A percentile compares a stretch with the other conserved stretches of the same genome.
Conservation (phyloP, 2,329 filamentous ascomycete genomes). For the Hawksworthiomyces lignivorus region DNA sequence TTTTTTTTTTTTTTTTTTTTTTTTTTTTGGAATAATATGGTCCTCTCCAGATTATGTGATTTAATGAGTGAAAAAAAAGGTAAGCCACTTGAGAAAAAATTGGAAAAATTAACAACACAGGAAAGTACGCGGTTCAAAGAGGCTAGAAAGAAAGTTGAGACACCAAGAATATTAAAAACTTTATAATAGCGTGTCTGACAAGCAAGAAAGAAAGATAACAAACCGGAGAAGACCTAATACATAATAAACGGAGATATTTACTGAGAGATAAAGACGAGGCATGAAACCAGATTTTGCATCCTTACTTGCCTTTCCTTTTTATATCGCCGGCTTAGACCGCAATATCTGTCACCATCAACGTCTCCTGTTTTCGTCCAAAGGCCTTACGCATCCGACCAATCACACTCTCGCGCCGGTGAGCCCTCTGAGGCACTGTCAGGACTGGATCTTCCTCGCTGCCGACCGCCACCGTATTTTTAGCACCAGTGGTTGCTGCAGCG, state of each 20-base stretch:
- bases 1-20: background rate
- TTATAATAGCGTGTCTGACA: no score
- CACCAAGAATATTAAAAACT: no score
- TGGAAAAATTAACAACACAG: no score
- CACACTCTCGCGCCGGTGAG: slow-evolving; percentile 6
- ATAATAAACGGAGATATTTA: no score
- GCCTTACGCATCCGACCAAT: slow-evolving; percentile 9
- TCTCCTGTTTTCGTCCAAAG: slow-evolving; percentile 8
- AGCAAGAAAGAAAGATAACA: no score
- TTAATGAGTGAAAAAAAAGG: background rate
- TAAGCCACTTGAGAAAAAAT: background rate
- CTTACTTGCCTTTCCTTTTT: no score
- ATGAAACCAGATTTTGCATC: slow-evolving; percentile 2
- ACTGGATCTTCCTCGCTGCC: background rate
- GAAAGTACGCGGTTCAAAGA: no score
- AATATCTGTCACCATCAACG: slow-evolving; percentile 3
- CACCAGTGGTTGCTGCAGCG: background rate
- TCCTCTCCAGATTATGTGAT: background rate
- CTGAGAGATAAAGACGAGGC: no score
- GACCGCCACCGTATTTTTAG: background rate
- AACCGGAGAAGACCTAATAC: no score
- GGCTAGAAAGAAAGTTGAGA: no score
- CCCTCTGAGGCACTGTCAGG: background rate
- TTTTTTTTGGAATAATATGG: background rate
- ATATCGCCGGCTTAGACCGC: slow-evolving; percentile 6